Evolutionary conservation across 768 basidiomycete species (phyloP).

Genomic region (Tulasnella sp.): DNA sequence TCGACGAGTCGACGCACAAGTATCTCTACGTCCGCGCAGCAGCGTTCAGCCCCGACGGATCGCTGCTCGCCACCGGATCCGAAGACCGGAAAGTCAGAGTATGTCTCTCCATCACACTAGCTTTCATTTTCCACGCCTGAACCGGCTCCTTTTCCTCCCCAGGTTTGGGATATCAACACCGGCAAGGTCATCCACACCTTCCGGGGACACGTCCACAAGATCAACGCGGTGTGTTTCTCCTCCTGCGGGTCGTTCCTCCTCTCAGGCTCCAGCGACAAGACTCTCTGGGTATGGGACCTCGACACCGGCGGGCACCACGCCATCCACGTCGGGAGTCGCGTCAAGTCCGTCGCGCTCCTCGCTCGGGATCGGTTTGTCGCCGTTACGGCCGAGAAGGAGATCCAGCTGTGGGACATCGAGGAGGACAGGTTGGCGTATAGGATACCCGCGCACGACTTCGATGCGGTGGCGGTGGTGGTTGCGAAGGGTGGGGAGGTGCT

Average conservation of each 20-base stretch:
- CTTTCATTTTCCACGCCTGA: background rate
- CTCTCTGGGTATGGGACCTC: background rate
- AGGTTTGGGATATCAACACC: background rate
- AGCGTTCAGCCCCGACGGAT: background rate
- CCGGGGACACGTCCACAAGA: background rate
- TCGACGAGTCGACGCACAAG: background rate
- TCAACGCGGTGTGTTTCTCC: background rate
- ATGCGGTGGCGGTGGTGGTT: background rate
- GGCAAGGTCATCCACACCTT: background rate
- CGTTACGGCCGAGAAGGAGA: background rate
- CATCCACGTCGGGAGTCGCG: background rate
- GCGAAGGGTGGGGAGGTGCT: background rate
- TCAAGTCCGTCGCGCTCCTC: background rate
- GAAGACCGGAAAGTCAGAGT: background rate
- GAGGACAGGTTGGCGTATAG: background rate
- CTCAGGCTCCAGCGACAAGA: background rate
- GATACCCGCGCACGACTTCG: background rate
- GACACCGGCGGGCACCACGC: background rate
- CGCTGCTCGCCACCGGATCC: background rate
- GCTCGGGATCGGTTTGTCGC: background rate
- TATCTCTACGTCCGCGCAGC: background rate
- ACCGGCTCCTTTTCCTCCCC: background rate
- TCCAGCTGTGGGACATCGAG: background rate
- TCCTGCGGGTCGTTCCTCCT: background rate
- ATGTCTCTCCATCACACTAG: background rate